phyloP scores from a whole-genome alignment of 2,329 filamentous ascomycete species.

The Monilinia fructicola region DNA sequence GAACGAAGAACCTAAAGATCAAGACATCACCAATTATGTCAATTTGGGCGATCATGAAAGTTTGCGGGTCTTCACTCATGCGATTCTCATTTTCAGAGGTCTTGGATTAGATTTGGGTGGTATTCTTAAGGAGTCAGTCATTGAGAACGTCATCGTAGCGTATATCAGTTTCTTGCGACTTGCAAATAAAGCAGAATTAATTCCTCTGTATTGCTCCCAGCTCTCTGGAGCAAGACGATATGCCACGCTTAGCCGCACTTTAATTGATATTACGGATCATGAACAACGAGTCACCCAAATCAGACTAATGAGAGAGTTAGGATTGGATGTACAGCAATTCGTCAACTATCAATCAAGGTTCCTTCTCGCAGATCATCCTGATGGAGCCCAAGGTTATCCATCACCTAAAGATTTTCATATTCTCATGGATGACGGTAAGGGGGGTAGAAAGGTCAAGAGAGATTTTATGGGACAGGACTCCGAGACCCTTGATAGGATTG shows the following conservation, averaged over 20 bases:
- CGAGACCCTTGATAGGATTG: conserved; percentile 60
- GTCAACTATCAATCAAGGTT: conserved; percentile 65
- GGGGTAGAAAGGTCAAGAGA: conserved; percentile 63
- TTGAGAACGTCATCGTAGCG: conserved; percentile 72
- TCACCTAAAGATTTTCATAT: conserved; percentile 52
- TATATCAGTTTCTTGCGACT: conserved; percentile 80
- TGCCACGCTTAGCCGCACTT: conserved; percentile 70
- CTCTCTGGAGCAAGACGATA: conserved; percentile 65
- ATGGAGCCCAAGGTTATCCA: conserved; percentile 42
- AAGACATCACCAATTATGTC: conserved; percentile 51
- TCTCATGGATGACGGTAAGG: conserved; percentile 47
- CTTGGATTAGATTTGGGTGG: conserved; percentile 52
- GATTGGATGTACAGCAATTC: conserved; percentile 71
- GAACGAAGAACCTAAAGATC: conserved; percentile 41
- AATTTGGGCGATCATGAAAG: conserved; percentile 59
- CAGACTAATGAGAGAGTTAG: conserved; percentile 70
- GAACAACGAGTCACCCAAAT: conserved; percentile 68
- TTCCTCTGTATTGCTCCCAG: conserved; percentile 85
- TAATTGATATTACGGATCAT: conserved; percentile 69
- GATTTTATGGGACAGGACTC: conserved; percentile 70
- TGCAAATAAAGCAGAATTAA: conserved; percentile 70
- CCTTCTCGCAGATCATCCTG: conserved; percentile 52
- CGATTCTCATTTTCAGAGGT: conserved; percentile 66
- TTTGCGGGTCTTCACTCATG: conserved; percentile 67
- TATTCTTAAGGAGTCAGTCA: conserved; percentile 41